These are phyloP conservation scores for Moesziomyces sp. DNA, from an alignment of 1,284 basidiomycete species.

Conservation along the genomic window DNA sequence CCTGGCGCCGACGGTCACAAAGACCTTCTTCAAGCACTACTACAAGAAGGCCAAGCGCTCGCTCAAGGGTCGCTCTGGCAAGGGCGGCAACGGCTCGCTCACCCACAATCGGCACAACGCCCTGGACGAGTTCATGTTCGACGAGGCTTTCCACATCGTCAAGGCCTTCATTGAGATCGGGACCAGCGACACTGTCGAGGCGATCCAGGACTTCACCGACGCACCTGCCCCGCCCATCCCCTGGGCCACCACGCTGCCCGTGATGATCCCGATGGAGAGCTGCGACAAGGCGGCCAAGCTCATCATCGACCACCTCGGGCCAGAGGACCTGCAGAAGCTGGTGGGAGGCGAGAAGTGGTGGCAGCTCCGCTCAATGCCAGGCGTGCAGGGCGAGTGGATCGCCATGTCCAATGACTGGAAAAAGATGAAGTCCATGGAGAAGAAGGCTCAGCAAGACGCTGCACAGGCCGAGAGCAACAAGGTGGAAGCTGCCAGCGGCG, in stretches of 20 bases:
- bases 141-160: slow-evolving; percentile 56
- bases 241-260: slow-evolving; percentile 82
- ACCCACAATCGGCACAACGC: slow-evolving; percentile 20
- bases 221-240: slow-evolving; percentile 79
- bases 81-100: slow-evolving; percentile 1
- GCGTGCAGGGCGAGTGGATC: slow-evolving; percentile 90
- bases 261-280: slow-evolving; percentile 74
- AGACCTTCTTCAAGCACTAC: slow-evolving; percentile 63
- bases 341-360: slow-evolving; percentile 96
- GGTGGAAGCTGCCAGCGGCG: not conserved
- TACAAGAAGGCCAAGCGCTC: slow-evolving; percentile 51
- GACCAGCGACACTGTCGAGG: slow-evolving; percentile 65
- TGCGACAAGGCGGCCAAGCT: slow-evolving; percentile 82
- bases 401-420: slow-evolving; percentile 71
- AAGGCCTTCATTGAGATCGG: slow-evolving; percentile 55
- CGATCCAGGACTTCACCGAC: slow-evolving; percentile 72
- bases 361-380: slow-evolving; percentile 73
- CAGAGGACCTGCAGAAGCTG: slow-evolving; percentile 78
- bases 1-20: slow-evolving; percentile 61
- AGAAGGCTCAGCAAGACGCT: slow-evolving; percentile 13
- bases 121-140: slow-evolving; percentile 54
- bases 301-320: slow-evolving; percentile 84
- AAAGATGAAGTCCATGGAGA: slow-evolving; percentile 60
- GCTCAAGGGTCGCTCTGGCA: slow-evolving; percentile 14
- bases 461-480: slow-evolving; percentile 5